Conservation (phyloP, 2,329 filamentous ascomycete genomes). For the Rosellinia necatrix region DNA sequence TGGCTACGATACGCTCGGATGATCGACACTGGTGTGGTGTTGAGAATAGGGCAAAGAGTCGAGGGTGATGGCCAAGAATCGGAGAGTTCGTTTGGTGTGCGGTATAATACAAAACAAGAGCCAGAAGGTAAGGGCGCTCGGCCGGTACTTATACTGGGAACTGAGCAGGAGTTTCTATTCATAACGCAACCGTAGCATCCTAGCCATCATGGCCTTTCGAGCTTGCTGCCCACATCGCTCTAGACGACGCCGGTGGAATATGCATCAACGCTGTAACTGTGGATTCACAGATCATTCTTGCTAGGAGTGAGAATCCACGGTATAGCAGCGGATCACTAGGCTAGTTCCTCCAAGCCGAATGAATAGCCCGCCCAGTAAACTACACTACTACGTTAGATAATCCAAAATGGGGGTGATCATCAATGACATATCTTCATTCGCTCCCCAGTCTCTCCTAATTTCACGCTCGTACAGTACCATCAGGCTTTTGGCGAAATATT, state of each 20-base stretch:
- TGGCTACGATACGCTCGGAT: conserved; percentile 4
- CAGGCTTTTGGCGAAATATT: no score
- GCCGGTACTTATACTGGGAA: conserved; percentile 11
- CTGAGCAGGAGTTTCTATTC: neutral
- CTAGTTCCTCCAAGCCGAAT: neutral
- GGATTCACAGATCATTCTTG: conserved; percentile 3
- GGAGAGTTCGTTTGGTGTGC: neutral
- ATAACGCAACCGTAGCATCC: neutral
- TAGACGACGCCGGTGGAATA: neutral
- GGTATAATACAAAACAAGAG: neutral
- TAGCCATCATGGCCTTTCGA: conserved; percentile 7
- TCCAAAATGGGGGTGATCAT: conserved; percentile 11
- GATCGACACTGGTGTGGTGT: conserved; percentile 1
- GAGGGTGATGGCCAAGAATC: neutral
- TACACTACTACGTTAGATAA: no score
- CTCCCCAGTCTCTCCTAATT: neutral
- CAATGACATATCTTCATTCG: conserved; percentile 3
- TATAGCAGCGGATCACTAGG: neutral
- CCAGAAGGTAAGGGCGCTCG: neutral
- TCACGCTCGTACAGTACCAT: conserved; percentile 7
- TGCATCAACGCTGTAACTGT: conserved; percentile 1
- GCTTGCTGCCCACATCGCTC: neutral
- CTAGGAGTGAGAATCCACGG: neutral
- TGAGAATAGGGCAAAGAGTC: neutral
- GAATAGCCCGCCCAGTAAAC: no score